phyloP scores from a whole-genome alignment of 108 stramenopile species.

The Cyclostephanos tholiformis region DNA sequence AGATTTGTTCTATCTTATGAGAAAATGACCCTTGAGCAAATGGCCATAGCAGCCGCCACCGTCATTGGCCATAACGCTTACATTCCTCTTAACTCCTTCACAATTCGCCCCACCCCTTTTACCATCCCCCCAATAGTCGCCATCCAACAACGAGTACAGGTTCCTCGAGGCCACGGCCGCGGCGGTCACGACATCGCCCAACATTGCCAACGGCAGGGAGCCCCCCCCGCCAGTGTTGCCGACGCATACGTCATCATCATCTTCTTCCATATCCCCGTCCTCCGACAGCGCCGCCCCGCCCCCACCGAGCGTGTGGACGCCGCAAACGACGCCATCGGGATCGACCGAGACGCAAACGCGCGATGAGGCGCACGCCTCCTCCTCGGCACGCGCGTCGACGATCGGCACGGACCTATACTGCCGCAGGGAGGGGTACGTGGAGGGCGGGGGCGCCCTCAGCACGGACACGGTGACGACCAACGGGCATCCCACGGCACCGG shows the following conservation, averaged over 20 bases:
- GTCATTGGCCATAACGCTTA: neutral
- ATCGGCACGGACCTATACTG: slow-evolving; percentile 40
- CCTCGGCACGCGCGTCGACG: slow-evolving; percentile 68
- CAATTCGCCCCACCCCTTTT: neutral
- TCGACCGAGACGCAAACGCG: slow-evolving; percentile 71
- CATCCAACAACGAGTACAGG: slow-evolving; percentile 39
- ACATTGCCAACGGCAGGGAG: slow-evolving; percentile 50
- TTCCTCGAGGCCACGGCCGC: slow-evolving; percentile 37
- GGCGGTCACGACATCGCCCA: too few relatives aligned
- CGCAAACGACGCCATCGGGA: slow-evolving; percentile 52
- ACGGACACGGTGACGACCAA: slow-evolving; percentile 62
- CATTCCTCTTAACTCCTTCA: neutral
- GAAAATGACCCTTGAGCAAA: slow-evolving; percentile 34
- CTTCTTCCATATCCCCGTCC: slow-evolving; percentile 19
- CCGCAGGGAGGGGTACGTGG: neutral
- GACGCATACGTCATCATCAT: slow-evolving; percentile 9
- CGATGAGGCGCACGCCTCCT: too few relatives aligned
- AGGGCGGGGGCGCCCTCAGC: slow-evolving; percentile 28
- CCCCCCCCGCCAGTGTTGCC: slow-evolving; percentile 4
- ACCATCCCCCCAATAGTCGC: slow-evolving; percentile 13
- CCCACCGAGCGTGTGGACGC: slow-evolving; percentile 57
- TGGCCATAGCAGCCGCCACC: slow-evolving; percentile 34
- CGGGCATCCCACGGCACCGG: slow-evolving; percentile 57
- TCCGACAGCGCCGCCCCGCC: slow-evolving; percentile 24
- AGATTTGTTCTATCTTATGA: slow-evolving; percentile 28